Base-by-base conservation (phyloP, 164 flowering plant species). In the Dillenia turbinata region DNA sequence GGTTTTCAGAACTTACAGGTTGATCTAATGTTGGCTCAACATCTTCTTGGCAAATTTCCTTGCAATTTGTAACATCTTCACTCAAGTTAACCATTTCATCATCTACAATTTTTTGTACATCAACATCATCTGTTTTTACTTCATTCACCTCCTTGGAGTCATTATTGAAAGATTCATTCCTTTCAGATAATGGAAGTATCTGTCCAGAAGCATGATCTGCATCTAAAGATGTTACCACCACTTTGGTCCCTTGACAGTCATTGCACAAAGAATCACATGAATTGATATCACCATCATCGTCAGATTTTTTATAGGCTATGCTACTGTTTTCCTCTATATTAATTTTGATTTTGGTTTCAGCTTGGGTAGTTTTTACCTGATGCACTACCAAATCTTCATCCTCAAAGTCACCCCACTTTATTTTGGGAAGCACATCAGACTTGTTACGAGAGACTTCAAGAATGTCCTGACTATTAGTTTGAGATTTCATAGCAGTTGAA, bases 361-460 rank as follows among this genome's bases (percentile, higher is more conserved):
- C 26, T 57, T 59, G 74, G 62, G 45, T 63, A 62, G 54, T 14
- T 9, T 61, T 80, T 45, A 63, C 83, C 62, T 52, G 47, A 60
- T 63, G 69, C 55, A 52, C 49, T 17, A 69, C 61, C 60, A 84
- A 63, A 56, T 59, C 75, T 59, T 76, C 87, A 73, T 79, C 90
- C 63, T 87, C 89, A 15, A 84, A 74, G 75, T 84, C 84, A 57
- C 95, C 96, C 96, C 92, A 86, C 61, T 79, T 88, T 60, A 88
- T 83, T 64, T 80, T 83, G 19, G 71, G 86, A 66, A 74, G 59
- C 48, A 63, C 72, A 65, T 61, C 63, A 71, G 61, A 45, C 54
- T 69, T 71, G 16, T 61, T 69, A 14, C 46, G 64, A 51, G 71
- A 17, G 59, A 52, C 57, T 50, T 70, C 70, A n/a, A 60, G 47